Base-by-base conservation (phyloP, 2,329 filamentous ascomycete genomes). In the Exophiala spinifera region DNA sequence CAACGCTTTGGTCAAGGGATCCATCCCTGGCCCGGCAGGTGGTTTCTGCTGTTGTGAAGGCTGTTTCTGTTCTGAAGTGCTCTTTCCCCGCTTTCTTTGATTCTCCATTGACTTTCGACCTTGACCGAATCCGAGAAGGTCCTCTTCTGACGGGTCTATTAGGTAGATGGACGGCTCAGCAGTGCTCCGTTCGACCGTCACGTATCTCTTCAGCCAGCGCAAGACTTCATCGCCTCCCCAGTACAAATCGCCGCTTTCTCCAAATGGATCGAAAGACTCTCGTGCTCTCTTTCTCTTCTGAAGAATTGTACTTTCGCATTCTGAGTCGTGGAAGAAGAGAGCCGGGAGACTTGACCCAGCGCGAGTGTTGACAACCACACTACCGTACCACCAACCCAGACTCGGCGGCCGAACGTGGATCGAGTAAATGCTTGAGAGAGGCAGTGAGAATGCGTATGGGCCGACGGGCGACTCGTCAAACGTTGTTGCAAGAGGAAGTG, bases 381-480 rank as follows among this genome's bases (percentile, higher is more conserved):
- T 96, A 31, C 94, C 94, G 69, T 95, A 96, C 94, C 94, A 99
- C 95, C 94, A 99, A 14, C 94, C 95, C 6, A 96, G 74, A 69
- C 90, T 96, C 4, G 94, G 95, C 3, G 92, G 92, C 1, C 94
- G 84, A 36, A 99, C 86, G 6, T 96, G 79, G 4, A 99, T 79
- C 23, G 89, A 95, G 72, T 95, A 99, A 57, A 99, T 86, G 60
- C 92, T 88, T 62, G 84, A 89, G 25, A 97, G 81, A 1, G 94
- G 94, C 4, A 99, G 81, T 1, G 92, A 91, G 67, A 99, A 99
- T 1, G 94, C 85, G 69, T 96, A 96, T 45, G 87, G 83, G 3
- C 91, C 91, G 46, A 84, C 76, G 0, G 87, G 81, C 42, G 82
- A 82, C 56, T 80, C 79, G 39, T 64, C 60, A 68, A 91, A 88